Percentiles rank a stretch among this genome's conserved stretches.
phyloP scores from a whole-genome alignment of 1,284 basidiomycete species.

The Porogramme epimiltina region DNA sequence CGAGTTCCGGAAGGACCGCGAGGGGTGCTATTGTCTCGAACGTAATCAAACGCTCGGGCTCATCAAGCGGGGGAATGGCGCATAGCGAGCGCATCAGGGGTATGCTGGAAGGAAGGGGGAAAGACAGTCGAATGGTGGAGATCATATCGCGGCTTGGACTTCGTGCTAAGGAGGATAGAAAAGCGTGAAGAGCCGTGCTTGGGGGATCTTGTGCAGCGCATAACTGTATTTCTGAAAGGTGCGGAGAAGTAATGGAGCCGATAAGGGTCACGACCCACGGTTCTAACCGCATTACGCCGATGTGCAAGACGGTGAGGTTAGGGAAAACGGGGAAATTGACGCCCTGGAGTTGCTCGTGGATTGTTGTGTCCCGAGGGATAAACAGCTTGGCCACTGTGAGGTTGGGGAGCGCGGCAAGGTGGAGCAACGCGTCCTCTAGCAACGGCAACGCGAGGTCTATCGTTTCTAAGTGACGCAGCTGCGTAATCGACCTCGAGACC shows the following conservation, averaged over 20 bases:
- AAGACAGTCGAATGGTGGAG: conserved; percentile 9
- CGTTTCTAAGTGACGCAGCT: conserved; percentile 16
- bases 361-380: conserved; percentile 6
- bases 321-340: conserved; percentile 11
- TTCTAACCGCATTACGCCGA: conserved; percentile 14
- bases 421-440: conserved; percentile 15
- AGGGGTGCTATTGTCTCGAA: conserved; percentile 11
- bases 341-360: conserved; percentile 12
- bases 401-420: conserved; percentile 13
- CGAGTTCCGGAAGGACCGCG: conserved; percentile 12
- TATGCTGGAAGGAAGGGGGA: conserved; percentile 16
- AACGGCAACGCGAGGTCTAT: conserved; percentile 16
- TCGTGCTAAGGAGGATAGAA: conserved; percentile 8
- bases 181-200: conserved; percentile 1
- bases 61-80: conserved; percentile 15
- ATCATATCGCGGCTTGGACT: conserved; percentile 10
- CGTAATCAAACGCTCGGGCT: conserved; percentile 12
- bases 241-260: conserved; percentile 11
- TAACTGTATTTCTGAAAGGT: conserved; percentile 15
- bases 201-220: conserved; percentile 17
- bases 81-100: conserved; percentile 20
- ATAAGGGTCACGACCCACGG: conserved; percentile 9
- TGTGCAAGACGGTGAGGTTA: conserved; percentile 12
- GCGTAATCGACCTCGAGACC: conserved; percentile 13
- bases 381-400: conserved; percentile 19